Percentiles rank a stretch among this genome's conserved stretches.
Evolutionary conservation across 2,329 filamentous ascomycete genomes (phyloP).

Genomic region (Saccharata proteae): DNA sequence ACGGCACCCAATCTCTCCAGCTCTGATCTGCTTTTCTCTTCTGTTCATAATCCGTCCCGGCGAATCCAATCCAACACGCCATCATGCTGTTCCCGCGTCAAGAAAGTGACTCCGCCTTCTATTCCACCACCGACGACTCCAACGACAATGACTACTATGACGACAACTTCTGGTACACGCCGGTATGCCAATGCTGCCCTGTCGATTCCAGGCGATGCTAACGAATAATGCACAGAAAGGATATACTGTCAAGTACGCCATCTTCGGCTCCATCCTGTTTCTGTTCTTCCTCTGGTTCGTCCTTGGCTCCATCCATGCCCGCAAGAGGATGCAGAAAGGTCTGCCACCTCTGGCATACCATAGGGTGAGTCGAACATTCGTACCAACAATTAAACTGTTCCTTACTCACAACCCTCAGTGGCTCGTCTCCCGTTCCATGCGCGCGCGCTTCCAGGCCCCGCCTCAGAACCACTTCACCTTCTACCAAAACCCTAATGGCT

Average conservation of each 20-base stretch:
- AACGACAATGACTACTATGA: slow-evolving; percentile 2
- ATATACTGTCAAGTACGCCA: slow-evolving; percentile 56
- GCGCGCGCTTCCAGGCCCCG: slow-evolving; percentile 18
- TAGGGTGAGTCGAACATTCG: slow-evolving; percentile 25
- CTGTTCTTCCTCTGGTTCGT: slow-evolving; percentile 49
- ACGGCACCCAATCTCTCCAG: background rate
- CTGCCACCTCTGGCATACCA: slow-evolving; percentile 57
- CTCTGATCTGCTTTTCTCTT: background rate
- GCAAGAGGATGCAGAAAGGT: slow-evolving; percentile 52
- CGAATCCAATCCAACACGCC: background rate
- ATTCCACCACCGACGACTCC: background rate
- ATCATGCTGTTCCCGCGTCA: slow-evolving; percentile 6
- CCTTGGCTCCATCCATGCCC: slow-evolving; percentile 59
- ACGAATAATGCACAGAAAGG: slow-evolving; percentile 38
- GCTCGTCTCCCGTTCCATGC: slow-evolving; percentile 28
- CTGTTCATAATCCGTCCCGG: background rate
- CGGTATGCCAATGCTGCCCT: slow-evolving; percentile 1
- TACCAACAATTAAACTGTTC: background rate
- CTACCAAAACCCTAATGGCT: slow-evolving; percentile 22
- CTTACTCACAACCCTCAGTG: slow-evolving; percentile 18
- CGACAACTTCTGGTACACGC: slow-evolving; percentile 4
- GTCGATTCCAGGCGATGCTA: background rate
- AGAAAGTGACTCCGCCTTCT: background rate
- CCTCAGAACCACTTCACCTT: slow-evolving; percentile 27
- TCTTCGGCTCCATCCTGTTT: slow-evolving; percentile 50